Base-by-base conservation (phyloP, 1,284 basidiomycete species). In the Hypsizygus ulmarius region DNA sequence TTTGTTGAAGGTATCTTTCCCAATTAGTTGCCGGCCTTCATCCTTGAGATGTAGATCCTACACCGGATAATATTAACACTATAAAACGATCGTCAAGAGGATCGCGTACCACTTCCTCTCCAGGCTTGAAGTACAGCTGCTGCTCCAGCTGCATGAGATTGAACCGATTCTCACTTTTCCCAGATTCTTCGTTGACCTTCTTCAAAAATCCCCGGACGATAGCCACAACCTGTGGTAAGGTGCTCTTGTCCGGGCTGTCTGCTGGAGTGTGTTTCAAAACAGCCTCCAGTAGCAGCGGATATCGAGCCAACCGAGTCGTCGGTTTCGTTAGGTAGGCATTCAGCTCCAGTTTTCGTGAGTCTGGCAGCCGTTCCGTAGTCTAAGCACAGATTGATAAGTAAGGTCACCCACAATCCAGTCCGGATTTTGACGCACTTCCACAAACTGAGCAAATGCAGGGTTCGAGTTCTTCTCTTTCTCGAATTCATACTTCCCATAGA, bases 281-380 rank as follows among this genome's bases (percentile, higher is more conserved):
- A 10, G 93, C 95, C 61, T 93, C 93, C 25, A 99, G 77, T 10
- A 99, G 73, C 1, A 99, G 78, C 8, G 97, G 97, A 67, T 99
- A 99, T 57, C 97, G 78, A 21, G 96, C 97, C 25, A 99, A 78
- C 61, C 97, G 86, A 8, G 97, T 98, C 0, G 97, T 99, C 1
- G 97, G 97, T 67, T 98, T 99, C 10, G 95, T 99, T 39, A 99
- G 75, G 69, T 99, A 99, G 2, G 93, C 97, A 66, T 99, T 99
- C 39, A 99, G 72, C 68, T 99, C 97, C 38, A 99, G 81, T 71
- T 98, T 99, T 36, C 95, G 82, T 11, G 94, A 97, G 64, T 97
- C 93, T 0, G 95, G 95, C 41, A 91, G 76, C 21, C 97, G 86
- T 64, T 99, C 97, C 3, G 90, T 92, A 61, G 84, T 75, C 90